Percentiles rank a stretch among this genome's conserved stretches.
These are phyloP conservation scores for Solanum chilense DNA, from an alignment of 257 asterid species.

Conservation along the genomic window DNA sequence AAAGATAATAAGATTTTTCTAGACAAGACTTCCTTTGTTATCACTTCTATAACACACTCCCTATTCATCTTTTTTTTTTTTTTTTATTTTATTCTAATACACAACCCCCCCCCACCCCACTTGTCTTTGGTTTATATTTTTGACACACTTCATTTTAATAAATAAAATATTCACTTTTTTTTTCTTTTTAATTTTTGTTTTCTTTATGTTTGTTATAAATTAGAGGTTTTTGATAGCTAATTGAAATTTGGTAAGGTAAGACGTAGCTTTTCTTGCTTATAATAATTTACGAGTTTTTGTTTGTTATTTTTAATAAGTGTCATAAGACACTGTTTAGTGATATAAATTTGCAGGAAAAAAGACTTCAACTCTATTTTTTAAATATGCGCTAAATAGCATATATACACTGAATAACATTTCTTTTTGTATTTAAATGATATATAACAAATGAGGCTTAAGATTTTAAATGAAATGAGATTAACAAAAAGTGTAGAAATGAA, in stretches of 20 bases:
- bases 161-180: no score
- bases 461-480: not conserved
- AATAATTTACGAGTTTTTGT: no score
- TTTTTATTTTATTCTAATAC: not conserved
- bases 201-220: no score
- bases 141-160: not conserved
- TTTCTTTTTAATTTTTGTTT: no score
- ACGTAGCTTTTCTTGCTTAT: not conserved
- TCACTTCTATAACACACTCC: not conserved
- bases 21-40: not conserved
- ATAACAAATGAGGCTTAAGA: not conserved
- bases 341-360: not conserved
- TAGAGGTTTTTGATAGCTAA: not conserved
- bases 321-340: not conserved
- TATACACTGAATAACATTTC: not conserved
- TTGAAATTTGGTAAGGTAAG: not conserved
- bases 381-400: not conserved
- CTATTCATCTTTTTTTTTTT: not conserved
- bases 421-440: not conserved
- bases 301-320: no score
- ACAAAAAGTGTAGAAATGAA: not conserved
- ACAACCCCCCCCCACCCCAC: accelerated
- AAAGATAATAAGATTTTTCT: not conserved
- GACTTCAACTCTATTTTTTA: not conserved
- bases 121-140: not conserved